Conservation (phyloP, 768 basidiomycete species). For the Sistotremastrum niveocremeum region DNA sequence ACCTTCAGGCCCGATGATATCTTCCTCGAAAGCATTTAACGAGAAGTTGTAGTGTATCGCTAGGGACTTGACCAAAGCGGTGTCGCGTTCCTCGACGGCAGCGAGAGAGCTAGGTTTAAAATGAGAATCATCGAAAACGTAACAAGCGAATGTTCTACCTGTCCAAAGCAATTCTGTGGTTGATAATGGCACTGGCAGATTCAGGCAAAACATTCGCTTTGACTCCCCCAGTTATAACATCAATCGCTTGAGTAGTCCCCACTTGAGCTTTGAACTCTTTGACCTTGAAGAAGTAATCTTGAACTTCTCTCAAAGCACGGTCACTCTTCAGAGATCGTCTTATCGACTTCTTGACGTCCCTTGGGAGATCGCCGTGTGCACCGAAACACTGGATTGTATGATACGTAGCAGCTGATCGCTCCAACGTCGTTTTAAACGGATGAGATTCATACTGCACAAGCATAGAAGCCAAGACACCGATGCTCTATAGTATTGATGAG, state of each 20-base stretch:
- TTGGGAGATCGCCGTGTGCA: constrained; percentile 20
- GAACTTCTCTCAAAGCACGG: constrained; percentile 11
- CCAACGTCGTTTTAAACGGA: constrained; percentile 23
- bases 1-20: constrained; percentile 10
- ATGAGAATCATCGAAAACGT: constrained; percentile 3
- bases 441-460: constrained; percentile 33
- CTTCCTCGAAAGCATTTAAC: constrained; percentile 26
- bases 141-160: constrained; percentile 10
- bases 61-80: constrained; percentile 14
- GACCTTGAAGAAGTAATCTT: constrained; percentile 14
- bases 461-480: constrained; percentile 38
- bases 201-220: constrained; percentile 38
- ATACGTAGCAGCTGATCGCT: constrained; percentile 12
- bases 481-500: constrained; percentile 17
- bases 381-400: constrained; percentile 27
- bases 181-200: constrained; percentile 21
- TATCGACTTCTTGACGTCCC: constrained; percentile 8
- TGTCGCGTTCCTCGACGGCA: constrained; percentile 18
- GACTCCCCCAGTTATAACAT: constrained; percentile 27
- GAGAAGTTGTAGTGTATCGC: constrained; percentile 27
- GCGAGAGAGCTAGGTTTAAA: constrained; percentile 14
- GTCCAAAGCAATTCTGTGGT: constrained; percentile 22
- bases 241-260: constrained; percentile 24
- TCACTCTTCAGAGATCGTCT: constrained; percentile 13
- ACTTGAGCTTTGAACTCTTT: constrained; percentile 13